These are phyloP conservation scores for Podospora tetraspora DNA, from an alignment of 495 filamentous ascomycete genomes.

Conservation along the genomic window DNA sequence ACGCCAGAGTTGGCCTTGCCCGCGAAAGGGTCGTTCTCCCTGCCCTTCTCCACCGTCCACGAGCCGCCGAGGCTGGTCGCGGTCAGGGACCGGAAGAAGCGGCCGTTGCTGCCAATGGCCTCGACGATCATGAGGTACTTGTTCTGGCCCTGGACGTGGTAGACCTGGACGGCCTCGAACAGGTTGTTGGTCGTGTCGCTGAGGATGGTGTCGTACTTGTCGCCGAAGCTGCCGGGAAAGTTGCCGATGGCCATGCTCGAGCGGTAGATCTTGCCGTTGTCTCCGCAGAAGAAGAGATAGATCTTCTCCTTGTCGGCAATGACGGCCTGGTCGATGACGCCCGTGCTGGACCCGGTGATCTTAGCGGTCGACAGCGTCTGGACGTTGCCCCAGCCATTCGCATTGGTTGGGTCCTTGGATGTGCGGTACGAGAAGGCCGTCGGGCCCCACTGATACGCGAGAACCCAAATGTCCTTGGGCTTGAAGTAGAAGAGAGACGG, in stretches of 20 bases:
- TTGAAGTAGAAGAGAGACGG: conserved; percentile 58
- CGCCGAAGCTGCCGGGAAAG: conserved; percentile 57
- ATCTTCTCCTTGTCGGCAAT: conserved; percentile 54
- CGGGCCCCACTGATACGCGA: conserved; percentile 57
- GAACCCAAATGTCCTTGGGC: conserved; percentile 55
- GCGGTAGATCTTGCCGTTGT: conserved; percentile 62
- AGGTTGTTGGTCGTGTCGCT: conserved; percentile 50
- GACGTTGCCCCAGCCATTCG: conserved; percentile 51
- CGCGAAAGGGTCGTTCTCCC: conserved; percentile 52
- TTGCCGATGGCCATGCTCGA: conserved; percentile 52
- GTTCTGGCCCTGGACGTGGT: conserved; percentile 50
- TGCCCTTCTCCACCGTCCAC: conserved; percentile 51
- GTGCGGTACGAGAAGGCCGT: conserved; percentile 55
- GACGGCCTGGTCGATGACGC: conserved; percentile 55
- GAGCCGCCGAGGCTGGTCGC: conserved; percentile 46
- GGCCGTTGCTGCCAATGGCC: conserved; percentile 49
- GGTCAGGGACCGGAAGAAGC: conserved; percentile 63
- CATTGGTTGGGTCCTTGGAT: conserved; percentile 51
- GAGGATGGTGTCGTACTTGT: conserved; percentile 41
- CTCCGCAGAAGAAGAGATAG: conserved; percentile 62
- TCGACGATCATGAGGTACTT: conserved; percentile 63
- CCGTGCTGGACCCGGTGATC: conserved; percentile 45
- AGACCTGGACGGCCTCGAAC: conserved; percentile 61
- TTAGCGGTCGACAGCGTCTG: conserved; percentile 52
- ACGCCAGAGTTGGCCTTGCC: conserved; percentile 58